phyloP scores from a whole-genome alignment of 2,329 filamentous ascomycete genomes.

The Xylaria sp. region DNA sequence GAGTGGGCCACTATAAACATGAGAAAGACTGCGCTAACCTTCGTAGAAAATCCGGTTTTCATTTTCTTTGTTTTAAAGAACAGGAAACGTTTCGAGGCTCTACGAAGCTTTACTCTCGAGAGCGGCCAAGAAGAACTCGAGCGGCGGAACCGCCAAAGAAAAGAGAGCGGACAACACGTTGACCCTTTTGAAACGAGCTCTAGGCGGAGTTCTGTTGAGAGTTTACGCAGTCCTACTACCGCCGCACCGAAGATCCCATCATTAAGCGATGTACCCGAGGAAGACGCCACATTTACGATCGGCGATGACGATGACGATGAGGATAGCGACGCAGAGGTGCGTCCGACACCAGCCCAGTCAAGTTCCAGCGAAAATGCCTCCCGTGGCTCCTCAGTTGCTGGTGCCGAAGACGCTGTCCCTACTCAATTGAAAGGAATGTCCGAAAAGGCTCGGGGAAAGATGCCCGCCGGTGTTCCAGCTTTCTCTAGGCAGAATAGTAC shows the following conservation, averaged over 20 bases:
- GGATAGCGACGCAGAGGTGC: conserved; percentile 55
- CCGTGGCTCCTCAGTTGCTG: conserved; percentile 71
- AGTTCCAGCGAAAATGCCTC: conserved; percentile 68
- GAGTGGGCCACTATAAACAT: conserved; percentile 41
- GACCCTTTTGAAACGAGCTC: conserved; percentile 58
- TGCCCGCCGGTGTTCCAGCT: conserved; percentile 80
- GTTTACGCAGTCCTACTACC: conserved; percentile 66
- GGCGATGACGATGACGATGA: conserved; percentile 87
- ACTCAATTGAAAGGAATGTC: conserved; percentile 90
- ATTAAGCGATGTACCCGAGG: conserved; percentile 73
- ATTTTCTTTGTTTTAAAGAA: conserved; percentile 81
- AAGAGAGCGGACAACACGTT: conserved; percentile 62
- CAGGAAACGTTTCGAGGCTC: conserved; percentile 80
- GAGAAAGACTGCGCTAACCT: conserved; percentile 27
- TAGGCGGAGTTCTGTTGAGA: conserved; percentile 69
- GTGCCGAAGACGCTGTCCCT: conserved; percentile 78
- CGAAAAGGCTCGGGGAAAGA: conserved; percentile 94
- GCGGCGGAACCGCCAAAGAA: conserved; percentile 71
- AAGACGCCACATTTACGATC: conserved; percentile 84
- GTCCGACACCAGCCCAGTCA: conserved; percentile 64
- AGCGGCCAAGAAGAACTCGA: conserved; percentile 92
- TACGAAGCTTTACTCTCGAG: conserved; percentile 88
- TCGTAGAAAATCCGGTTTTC: conserved; percentile 77
- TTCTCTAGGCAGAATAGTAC: conserved; percentile 93
- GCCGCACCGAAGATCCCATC: conserved; percentile 59